Evolutionary conservation across 139 green algal species (phyloP).

Genomic region (Chlamydomonas sp.): DNA sequence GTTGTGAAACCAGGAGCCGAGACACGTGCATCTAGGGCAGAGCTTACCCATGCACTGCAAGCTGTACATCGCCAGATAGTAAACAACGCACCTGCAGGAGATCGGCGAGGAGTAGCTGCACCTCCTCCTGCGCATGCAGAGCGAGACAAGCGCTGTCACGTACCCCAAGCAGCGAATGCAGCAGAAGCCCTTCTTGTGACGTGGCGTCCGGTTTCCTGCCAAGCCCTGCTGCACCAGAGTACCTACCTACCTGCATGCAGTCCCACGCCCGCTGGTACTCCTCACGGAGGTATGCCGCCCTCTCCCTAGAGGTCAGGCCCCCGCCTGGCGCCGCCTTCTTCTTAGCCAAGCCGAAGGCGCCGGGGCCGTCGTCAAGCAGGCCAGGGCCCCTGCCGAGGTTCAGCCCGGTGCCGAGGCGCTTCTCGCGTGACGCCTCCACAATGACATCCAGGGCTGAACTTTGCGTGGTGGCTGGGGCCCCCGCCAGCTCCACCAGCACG

Average conservation of each 20-base stretch:
- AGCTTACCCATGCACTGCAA: too few relatives aligned
- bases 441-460: slow-evolving; percentile 24
- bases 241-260: slow-evolving; percentile 21
- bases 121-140: slow-evolving; percentile 36
- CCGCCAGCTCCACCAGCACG: slow-evolving; percentile 39
- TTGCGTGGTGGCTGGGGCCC: slow-evolving; percentile 23
- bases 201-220: too few relatives aligned
- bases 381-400: too few relatives aligned
- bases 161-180: neutral
- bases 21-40: too few relatives aligned
- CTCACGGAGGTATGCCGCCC: slow-evolving; percentile 30
- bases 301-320: slow-evolving; percentile 9
- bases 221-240: too few relatives aligned
- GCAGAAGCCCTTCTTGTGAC: neutral
- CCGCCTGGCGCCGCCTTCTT: neutral
- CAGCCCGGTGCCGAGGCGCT: too few relatives aligned
- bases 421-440: too few relatives aligned
- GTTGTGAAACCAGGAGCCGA: too few relatives aligned
- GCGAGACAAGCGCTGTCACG: neutral
- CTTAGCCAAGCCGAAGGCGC: neutral
- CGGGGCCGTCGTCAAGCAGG: neutral
- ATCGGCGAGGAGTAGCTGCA: slow-evolving; percentile 34
- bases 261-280: slow-evolving; percentile 37
- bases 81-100: slow-evolving; percentile 9
- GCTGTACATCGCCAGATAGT: too few relatives aligned